These are phyloP conservation scores for Halteria grandinella DNA, from an alignment of 73 alveolate genomes.

Conservation along the genomic window DNA sequence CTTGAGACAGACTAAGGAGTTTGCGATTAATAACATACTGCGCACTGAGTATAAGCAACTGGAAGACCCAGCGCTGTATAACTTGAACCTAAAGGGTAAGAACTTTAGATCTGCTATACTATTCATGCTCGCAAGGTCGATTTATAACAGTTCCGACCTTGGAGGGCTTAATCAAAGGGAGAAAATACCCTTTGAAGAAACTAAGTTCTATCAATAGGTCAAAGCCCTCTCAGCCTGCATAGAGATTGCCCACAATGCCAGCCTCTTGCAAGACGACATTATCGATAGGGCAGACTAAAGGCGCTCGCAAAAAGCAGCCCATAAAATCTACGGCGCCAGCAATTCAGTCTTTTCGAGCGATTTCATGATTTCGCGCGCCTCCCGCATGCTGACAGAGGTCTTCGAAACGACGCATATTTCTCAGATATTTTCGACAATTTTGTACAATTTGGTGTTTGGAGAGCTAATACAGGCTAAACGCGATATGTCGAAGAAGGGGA, in stretches of 20 bases:
- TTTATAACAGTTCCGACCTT: conserved; percentile 23
- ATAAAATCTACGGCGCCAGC: conserved; percentile 56
- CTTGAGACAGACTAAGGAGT: conserved; percentile 10
- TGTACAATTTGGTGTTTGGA: conserved; percentile 64
- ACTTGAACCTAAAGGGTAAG: conserved; percentile 65
- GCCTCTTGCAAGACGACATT: conserved; percentile 68
- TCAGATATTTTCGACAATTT: conserved; percentile 51
- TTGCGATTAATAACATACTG: conserved; percentile 50
- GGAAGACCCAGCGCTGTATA: conserved; percentile 61
- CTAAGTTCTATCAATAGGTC: conserved; percentile 18
- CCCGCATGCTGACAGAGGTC: conserved; percentile 39
- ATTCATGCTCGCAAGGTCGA: conserved; percentile 50
- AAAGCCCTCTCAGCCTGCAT: conserved; percentile 61
- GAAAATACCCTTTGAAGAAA: conserved; percentile 1
- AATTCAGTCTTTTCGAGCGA: conserved; percentile 63
- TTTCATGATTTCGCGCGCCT: conserved; percentile 69
- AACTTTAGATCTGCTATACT: conserved; percentile 65
- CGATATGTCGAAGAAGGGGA: conserved; percentile 8
- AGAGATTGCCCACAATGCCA: conserved; percentile 71
- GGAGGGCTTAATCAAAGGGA: background rate
- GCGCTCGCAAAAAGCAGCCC: conserved; percentile 61
- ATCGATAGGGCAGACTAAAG: conserved; percentile 66
- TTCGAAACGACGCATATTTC: conserved; percentile 62
- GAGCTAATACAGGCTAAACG: conserved; percentile 66
- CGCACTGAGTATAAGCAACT: conserved; percentile 51